Base-by-base conservation (phyloP, 1,284 basidiomycete species). In the Taiwanofungus camphoratus region DNA sequence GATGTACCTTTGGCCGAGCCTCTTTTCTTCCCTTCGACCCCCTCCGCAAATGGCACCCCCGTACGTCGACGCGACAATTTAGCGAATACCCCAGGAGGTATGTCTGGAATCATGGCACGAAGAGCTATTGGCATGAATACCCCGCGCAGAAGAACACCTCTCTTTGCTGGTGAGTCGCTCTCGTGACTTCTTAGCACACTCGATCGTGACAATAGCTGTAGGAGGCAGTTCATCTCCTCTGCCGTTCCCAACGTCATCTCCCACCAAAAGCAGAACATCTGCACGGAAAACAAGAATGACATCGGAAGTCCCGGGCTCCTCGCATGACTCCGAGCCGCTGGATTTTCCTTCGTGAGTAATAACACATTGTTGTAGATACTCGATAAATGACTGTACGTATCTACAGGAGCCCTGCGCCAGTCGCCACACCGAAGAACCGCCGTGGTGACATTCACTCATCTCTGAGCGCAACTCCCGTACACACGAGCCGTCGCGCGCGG, bases 361-460 rank as follows among this genome's bases (percentile, higher is more conserved):
- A 12, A 38, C 32, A 12, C n/a, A 48, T 49, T 39, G 31, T 52
- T 29, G 37, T 38, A 31, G 18, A 26, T 22, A 3, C 19, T 13
- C 20, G 23, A 8, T 23, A 2, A 18, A 21, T 47, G 42, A 46
- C 24, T 37, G 19, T 38, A 18, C 21, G 41, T 22, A 8, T 40
- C 27, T 26, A 18, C 39, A 63, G 59, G 47, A 58, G 55, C 38
- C 66, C 71, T 9, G 63, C 66, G 27, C 61, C 59, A 7, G 60
- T 65, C 18, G 64, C 70, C 1, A 77, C 76, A 3, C 80, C 84
- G n/a, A 78, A 71, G 58, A 82, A 82, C 49, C 73, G 81, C 24
- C 76, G 89, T 39, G 89, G 89, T 2, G 89, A 93, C 57, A 91
- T 93, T 30, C 87, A 92, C 59, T 87, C 87, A 2, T 82, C 83